Conservation (phyloP, 108 stramenopile genomes). For the Skeletonema tropicum region DNA sequence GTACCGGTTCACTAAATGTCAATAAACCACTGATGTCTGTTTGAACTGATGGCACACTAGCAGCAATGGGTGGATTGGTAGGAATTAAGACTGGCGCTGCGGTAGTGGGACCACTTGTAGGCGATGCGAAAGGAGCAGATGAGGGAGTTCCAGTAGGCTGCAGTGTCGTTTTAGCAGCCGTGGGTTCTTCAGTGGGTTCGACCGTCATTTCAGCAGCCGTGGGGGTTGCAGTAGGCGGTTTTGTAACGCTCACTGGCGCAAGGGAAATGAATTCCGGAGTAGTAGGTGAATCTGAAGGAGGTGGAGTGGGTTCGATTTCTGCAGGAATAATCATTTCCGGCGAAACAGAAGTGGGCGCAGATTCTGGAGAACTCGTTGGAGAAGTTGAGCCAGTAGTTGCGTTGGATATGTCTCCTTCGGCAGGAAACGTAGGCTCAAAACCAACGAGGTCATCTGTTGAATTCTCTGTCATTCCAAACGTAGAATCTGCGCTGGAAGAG, state of each 20-base stretch:
- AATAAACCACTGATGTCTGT: background rate
- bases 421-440: background rate
- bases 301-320: no score
- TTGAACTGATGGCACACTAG: background rate
- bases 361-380: background rate
- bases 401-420: background rate
- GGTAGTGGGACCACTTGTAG: background rate
- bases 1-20: slow-evolving; percentile 2
- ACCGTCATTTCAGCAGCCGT: background rate
- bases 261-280: background rate
- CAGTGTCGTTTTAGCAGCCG: background rate
- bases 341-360: background rate
- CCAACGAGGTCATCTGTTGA: background rate
- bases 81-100: background rate
- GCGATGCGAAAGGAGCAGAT: background rate
- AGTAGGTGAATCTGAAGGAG: background rate
- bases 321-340: background rate
- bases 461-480: background rate
- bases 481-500: background rate
- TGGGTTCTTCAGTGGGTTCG: background rate
- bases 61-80: background rate
- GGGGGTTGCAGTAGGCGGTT: background rate
- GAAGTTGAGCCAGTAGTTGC: background rate
- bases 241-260: background rate
- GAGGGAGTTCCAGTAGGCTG: background rate